These are phyloP conservation scores for Halophytophthora batemanensis DNA, from an alignment of 352 stramenopile genomes.

Conservation along the genomic window DNA sequence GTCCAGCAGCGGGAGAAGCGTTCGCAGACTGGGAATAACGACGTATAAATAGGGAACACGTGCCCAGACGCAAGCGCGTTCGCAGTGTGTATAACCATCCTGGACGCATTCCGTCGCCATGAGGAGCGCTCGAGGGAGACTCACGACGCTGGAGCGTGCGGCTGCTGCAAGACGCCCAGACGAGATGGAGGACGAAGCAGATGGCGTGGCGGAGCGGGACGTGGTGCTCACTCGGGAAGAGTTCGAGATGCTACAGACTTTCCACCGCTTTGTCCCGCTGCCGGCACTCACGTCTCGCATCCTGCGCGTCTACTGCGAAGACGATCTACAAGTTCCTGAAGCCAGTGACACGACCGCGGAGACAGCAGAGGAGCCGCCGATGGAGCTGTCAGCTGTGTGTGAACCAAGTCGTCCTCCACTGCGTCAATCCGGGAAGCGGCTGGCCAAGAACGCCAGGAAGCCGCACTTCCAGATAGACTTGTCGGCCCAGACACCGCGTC, in stretches of 20 bases:
- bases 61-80: no score
- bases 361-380: constrained; percentile 1
- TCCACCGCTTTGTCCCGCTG: constrained; percentile 53
- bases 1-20: constrained; percentile 7
- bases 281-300: constrained; percentile 51
- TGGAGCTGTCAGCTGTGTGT: neutral
- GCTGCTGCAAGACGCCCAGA: neutral
- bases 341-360: constrained; percentile 4
- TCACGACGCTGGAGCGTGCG: neutral
- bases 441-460: constrained; percentile 26
- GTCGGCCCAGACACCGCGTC: constrained; percentile 15
- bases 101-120: neutral
- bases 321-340: constrained; percentile 47
- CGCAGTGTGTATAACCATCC: constrained; percentile 6
- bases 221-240: constrained; percentile 51
- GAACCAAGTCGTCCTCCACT: constrained; percentile 25
- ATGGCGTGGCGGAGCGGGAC: constrained; percentile 20
- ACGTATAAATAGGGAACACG: constrained; percentile 11
- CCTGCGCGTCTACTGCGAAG: constrained; percentile 47
- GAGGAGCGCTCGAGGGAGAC: constrained; percentile 7
- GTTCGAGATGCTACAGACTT: constrained; percentile 50
- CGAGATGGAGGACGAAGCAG: neutral
- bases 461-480: constrained; percentile 47
- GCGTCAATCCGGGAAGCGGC: constrained; percentile 31
- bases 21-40: neutral